Percentiles rank a stretch among this genome's conserved stretches.
phyloP scores from a whole-genome alignment of 495 filamentous ascomycete species.

The Talaromyces proteolyticus region DNA sequence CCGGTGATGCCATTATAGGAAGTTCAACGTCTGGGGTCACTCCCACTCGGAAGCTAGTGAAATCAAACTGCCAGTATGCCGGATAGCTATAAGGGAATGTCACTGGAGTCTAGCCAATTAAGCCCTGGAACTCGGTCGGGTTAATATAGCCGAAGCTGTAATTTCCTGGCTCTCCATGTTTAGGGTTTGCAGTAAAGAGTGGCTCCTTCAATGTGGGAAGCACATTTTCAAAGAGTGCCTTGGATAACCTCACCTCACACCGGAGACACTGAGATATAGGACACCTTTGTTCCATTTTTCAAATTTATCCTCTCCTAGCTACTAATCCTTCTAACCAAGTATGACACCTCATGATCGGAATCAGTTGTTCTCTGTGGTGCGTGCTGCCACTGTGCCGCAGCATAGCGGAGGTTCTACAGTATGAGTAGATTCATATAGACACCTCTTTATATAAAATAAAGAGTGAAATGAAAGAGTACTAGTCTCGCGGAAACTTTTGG shows the following conservation, averaged over 20 bases:
- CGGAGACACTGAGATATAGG: neutral
- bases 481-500: neutral
- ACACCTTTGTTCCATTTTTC: too few species aligned
- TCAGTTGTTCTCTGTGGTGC: neutral
- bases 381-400: neutral
- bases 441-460: neutral
- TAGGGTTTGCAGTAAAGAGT: constrained; percentile 64
- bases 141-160: constrained; percentile 77
- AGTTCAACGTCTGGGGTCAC: neutral
- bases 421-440: neutral
- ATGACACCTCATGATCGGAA: neutral
- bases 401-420: neutral
- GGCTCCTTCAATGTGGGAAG: constrained; percentile 48
- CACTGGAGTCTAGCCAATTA: constrained; percentile 30
- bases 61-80: neutral
- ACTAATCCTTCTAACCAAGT: too few species aligned
- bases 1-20: neutral
- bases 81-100: neutral
- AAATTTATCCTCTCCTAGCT: too few species aligned
- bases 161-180: constrained; percentile 53
- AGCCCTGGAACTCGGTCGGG: constrained; percentile 43
- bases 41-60: neutral
- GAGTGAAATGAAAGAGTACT: too few species aligned
- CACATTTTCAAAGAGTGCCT: constrained; percentile 58
- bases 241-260: neutral